phyloP scores from a whole-genome alignment of 2,329 filamentous ascomycete genomes.

The Coniochaeta sp. region DNA sequence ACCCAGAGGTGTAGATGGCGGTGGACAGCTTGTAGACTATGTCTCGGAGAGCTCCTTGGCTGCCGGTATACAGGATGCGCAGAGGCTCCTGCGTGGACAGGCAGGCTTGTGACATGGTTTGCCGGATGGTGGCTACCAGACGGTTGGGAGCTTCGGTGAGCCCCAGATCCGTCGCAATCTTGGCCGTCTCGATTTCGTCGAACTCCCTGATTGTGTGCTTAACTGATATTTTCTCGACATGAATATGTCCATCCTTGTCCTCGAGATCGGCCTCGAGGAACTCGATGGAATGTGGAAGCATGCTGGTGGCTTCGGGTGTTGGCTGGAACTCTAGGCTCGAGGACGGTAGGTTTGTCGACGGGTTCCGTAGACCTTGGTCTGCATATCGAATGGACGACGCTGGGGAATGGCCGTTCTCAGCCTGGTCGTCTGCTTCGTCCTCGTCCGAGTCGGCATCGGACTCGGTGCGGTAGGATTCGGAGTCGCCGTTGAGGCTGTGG shows the following conservation, averaged over 20 bases:
- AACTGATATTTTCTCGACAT: slow-evolving; percentile 33
- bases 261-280: slow-evolving; percentile 34
- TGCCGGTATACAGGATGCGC: slow-evolving; percentile 41
- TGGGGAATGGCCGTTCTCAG: slow-evolving; percentile 14
- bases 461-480: slow-evolving; percentile 30
- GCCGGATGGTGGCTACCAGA: slow-evolving; percentile 35
- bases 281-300: slow-evolving; percentile 28
- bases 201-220: slow-evolving; percentile 39
- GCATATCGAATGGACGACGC: slow-evolving; percentile 40
- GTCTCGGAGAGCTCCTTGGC: slow-evolving; percentile 28
- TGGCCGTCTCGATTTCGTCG: slow-evolving; percentile 29
- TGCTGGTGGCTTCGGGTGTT: slow-evolving; percentile 8
- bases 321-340: slow-evolving; percentile 14
- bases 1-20: slow-evolving; percentile 34
- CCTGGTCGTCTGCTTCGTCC: slow-evolving; percentile 32
- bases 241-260: slow-evolving; percentile 9
- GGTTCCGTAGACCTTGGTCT: slow-evolving; percentile 38
- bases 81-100: slow-evolving; percentile 38
- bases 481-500: slow-evolving; percentile 43
- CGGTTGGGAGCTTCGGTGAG: slow-evolving; percentile 25
- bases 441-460: slow-evolving; percentile 33
- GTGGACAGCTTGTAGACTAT: slow-evolving; percentile 41
- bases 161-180: slow-evolving; percentile 23
- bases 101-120: slow-evolving; percentile 39
- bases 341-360: slow-evolving; percentile 24